A percentile compares a stretch with the other conserved stretches of the same genome.
Conservation (phyloP, 306 rosid genomes). For the Carpinus viminea region DNA sequence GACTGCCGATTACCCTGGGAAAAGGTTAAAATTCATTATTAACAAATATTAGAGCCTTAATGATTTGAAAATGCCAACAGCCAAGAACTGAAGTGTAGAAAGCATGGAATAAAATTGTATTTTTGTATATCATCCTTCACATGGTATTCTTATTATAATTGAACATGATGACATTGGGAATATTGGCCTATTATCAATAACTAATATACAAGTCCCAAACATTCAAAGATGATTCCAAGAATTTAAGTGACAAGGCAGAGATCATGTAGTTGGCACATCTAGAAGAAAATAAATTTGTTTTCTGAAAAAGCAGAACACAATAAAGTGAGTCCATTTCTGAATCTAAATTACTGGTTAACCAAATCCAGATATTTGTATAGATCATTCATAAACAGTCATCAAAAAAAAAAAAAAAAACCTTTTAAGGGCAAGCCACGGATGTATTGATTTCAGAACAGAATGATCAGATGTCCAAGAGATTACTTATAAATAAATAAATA, state of each 20-base stretch:
- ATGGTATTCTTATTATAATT: not conserved
- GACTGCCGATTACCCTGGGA: constrained; percentile 38
- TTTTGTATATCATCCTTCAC: not conserved
- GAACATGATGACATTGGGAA: not conserved
- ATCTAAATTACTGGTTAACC: no score
- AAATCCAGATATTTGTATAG: no score
- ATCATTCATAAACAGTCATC: no score
- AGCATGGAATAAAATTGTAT: not conserved
- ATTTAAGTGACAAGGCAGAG: no score
- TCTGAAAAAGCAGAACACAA: not conserved
- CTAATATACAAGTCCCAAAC: not conserved
- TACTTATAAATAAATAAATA: no score
- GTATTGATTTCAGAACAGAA: not conserved
- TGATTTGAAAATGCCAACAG: constrained; percentile 5
- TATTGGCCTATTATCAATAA: not conserved
- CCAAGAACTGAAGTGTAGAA: not conserved
- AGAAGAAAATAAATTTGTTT: not conserved
- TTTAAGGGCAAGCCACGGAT: not conserved
- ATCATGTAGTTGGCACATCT: no score
- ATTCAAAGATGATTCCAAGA: not conserved
- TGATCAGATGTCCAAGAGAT: not conserved
- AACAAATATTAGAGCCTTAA: not conserved
- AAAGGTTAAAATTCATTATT: constrained; percentile 13
- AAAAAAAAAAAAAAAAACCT: no score
- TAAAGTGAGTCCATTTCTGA: not conserved